Percentiles rank a stretch among this genome's conserved stretches.
Conservation (phyloP, 257 asterid genomes). For the Nicotiana benthamiana region DNA sequence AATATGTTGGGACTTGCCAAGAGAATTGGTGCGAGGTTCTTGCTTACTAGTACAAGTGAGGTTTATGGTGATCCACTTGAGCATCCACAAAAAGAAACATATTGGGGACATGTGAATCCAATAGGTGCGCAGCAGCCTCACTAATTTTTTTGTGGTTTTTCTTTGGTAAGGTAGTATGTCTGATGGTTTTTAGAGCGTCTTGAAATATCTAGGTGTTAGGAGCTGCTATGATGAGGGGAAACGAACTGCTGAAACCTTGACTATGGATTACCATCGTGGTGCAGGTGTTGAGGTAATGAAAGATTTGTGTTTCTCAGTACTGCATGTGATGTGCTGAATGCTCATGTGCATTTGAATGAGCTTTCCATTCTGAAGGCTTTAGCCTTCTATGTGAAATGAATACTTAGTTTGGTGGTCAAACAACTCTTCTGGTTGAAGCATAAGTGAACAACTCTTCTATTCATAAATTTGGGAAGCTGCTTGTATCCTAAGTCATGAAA, state of each 20-base stretch:
- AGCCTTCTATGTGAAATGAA: not conserved
- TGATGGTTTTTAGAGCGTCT: slow-evolving; percentile 7
- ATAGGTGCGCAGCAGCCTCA: slow-evolving; percentile 42
- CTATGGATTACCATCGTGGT: slow-evolving; percentile 98
- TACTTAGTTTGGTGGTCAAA: not conserved
- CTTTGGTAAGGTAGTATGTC: not conserved
- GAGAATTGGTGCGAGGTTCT: slow-evolving; percentile 83
- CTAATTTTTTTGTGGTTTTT: not conserved
- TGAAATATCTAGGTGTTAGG: slow-evolving; percentile 52
- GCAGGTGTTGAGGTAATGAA: slow-evolving; percentile 72
- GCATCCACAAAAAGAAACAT: slow-evolving; percentile 99
- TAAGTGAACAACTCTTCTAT: not conserved
- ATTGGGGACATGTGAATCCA: slow-evolving; percentile 98
- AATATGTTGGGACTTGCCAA: slow-evolving; percentile 98
- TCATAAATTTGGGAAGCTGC: not conserved
- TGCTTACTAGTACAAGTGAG: slow-evolving; percentile 95
- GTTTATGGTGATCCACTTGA: slow-evolving; percentile 98
- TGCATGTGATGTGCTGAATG: not conserved
- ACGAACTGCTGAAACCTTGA: slow-evolving; percentile 85
- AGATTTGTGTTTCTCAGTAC: not conserved
- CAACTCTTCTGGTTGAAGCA: not conserved
- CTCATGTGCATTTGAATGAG: not conserved
- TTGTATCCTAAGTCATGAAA: not conserved
- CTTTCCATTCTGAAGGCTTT: not conserved
- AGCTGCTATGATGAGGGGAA: slow-evolving; percentile 98